Base-by-base conservation (phyloP, 2,329 filamentous ascomycete species). In the Fusarium pseudocircinatum region DNA sequence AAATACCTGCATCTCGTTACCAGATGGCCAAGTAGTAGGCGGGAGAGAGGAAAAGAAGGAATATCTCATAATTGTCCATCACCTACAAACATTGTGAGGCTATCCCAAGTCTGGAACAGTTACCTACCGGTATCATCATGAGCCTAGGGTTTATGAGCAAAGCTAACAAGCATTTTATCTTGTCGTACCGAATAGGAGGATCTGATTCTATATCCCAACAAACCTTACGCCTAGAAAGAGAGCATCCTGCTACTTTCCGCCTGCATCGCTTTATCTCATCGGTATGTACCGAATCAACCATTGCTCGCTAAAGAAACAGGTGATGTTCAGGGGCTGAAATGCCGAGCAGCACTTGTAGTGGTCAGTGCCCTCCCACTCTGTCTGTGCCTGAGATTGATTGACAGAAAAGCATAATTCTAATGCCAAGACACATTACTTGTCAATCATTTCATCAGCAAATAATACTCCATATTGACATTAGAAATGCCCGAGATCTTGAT, bases 321-420 rank as follows among this genome's bases (percentile, higher is more conserved):
- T 39, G 34, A 47, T 46, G 30, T 34, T 69, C 50, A 69, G 65
- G 67, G 67, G 67, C 50, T 53, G 28, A 46, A 50, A 59, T 59
- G 52, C 62, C 24, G 50, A 52, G 44, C 37, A 52, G 63, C 36
- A 47, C 12, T 37, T 49, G 24, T 58, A 46, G 58, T 64, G 66
- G 66, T 46, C 65, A 64, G 64, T 69, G 64, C 66, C 57, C 42
- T 47, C 15, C 34, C 26, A 34, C 14, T 34, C 14, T 34, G 32
- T 15, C 32, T 32, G 64, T 63, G 42, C 67, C 65, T 69, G 67
- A 63, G 65, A 63, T 64, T 69, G 66, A 63, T 63, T 64, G 67
- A 64, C 67, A 69, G 66, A 42, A 37, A 69, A 63, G 58, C 50
- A 69, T 64, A 58, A 63, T 40, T 37, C 44, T 18, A 26, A 37